Base-by-base conservation (phyloP, 441 rosid genomes). In the Aleurites moluccanus region DNA sequence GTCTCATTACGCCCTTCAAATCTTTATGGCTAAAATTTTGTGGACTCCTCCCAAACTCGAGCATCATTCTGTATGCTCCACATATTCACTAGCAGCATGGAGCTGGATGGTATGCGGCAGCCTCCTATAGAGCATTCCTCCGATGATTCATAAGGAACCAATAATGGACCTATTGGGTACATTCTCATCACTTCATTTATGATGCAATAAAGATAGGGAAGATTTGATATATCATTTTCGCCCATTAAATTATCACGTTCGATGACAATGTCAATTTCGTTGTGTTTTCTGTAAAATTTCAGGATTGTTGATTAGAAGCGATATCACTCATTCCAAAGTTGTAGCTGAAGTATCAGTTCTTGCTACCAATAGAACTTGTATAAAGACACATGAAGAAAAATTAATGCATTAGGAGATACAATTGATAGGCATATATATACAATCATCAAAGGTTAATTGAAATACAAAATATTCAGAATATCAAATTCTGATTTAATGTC, bases 51-150 rank as follows among this genome's bases (percentile, higher is more conserved):
- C 91, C 92, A 92, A 70, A 81, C 2, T 15, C 65, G 74, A 0
- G 86, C 86, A 62, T 88, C 91, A 28, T 83, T 84, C 23, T 91
- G 94, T 57, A 87, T 83, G n/a, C 83, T 78, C 90, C 89, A 88
- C 3, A 70, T 13, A 72, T 91, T 90, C 1, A 82, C 82, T 25
- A 87, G 35, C 23, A 90, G 52, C 57, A 75, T 87, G 1, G 94
- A 84, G 28, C 85, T 86, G 0, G 72, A 21, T 3, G 90, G 90
- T 8, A 87, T 16, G 0, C 67, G 49, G 80, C 75, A 90, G 1
- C 90, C 90, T 14, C 80, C 86, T 0, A 90, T 60, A 0, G 5
- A n/a, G 35, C 92, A 88, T 33, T 81, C 88, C 21, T 81, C 75
- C 0, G 86, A 81, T 6, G 93, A 80, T 61, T 84, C 88, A 33